Base-by-base conservation (phyloP, 2,329 filamentous ascomycete genomes). In the Aureobasidium sp. region DNA sequence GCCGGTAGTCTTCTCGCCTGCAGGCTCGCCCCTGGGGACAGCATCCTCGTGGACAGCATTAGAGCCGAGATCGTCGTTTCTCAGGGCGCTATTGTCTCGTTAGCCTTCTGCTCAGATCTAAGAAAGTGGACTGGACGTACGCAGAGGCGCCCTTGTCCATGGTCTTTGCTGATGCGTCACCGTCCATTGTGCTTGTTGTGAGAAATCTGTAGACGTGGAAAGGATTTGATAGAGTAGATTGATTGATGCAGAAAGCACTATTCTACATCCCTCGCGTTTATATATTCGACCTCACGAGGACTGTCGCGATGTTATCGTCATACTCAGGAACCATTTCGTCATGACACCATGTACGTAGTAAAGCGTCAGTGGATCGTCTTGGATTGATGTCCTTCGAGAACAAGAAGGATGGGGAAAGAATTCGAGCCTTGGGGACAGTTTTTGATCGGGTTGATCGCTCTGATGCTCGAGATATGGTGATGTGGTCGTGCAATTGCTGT, bases 1-100 rank as follows among this genome's bases (percentile, higher is more conserved):
- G 42, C 59, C 59, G 3, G 57, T 58, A 16, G 59, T 62, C 56
- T 63, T 62, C 45, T 61, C 59, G 47, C 62, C 61, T 22, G 53
- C 25, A 11, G 57, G 57, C 52, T 57, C 41, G 38, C 53, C 57
- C 30, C 57, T 57, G 4, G 56, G 35, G 44, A 62, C 60, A 22
- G 59, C 51, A 29, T 60, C 55, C 44, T 65, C 63, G 57, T 62
- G 57, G 39, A 64, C 59, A 35, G 56, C 59, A 16, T 58, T 54
- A 16, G 16, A 16, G 17, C 49, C 57, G 16, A 63, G 34, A 14
- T 64, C 63, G 14, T 54, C 47, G 54, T 56, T 32, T 49, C 55
- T 56, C 39, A 56, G 38, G 19, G 53, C 56, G 10, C 55, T 58
- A 44, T 14, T n/a, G 35, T 2, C n/a, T 38, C 2, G 24, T 17